phyloP scores from a whole-genome alignment of 2,329 filamentous ascomycete genomes.

The Ophiostoma himal-ulmi region DNA sequence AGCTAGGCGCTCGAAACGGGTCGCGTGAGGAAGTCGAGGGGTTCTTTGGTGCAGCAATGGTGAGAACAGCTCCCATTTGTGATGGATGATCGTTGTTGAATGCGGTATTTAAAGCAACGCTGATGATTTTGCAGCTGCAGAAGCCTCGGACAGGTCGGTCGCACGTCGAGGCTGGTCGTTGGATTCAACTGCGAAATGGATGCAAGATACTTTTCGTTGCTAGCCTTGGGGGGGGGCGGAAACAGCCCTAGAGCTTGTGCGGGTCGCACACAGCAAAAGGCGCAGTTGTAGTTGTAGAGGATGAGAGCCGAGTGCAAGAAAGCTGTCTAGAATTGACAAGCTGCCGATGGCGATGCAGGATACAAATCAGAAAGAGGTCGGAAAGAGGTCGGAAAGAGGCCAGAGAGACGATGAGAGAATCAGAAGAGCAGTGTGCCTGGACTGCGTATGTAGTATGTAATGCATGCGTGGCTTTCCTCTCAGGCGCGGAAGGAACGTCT shows the following conservation, averaged over 20 bases:
- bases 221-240: not conserved
- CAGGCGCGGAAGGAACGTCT: constrained; percentile 12
- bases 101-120: not conserved
- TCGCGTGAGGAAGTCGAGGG: not conserved
- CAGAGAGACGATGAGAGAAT: not conserved
- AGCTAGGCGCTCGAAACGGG: not conserved
- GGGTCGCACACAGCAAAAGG: constrained; percentile 4
- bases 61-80: not conserved
- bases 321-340: not conserved
- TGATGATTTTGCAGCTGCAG: not conserved
- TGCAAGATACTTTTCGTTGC: constrained; percentile 10
- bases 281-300: not conserved
- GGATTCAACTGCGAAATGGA: not conserved
- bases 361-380: not conserved
- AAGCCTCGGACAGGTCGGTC: not conserved
- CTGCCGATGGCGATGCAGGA: not conserved
- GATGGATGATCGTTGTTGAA: not conserved
- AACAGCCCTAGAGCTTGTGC: constrained; percentile 2
- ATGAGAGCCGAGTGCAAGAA: not conserved
- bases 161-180: not conserved
- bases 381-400: not conserved
- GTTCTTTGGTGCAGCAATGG: not conserved
- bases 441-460: constrained; percentile 6
- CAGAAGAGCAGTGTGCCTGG: not conserved
- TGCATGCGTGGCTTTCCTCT: constrained; percentile 13